Conservation (phyloP, 345 rosid genomes). For the Gossypium rotundifolium region DNA sequence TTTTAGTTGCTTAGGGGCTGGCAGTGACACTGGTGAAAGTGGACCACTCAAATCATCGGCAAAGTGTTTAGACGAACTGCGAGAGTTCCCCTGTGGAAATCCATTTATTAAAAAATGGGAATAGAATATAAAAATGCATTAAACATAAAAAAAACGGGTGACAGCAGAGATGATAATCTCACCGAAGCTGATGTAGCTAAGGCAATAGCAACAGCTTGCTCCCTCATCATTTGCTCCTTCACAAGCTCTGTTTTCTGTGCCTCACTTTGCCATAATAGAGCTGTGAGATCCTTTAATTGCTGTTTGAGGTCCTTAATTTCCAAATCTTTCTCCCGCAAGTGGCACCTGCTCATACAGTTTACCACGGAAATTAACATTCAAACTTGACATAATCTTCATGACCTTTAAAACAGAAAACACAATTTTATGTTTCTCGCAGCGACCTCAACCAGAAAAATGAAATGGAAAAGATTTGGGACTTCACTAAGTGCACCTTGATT, state of each 20-base stretch:
- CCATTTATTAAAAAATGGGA: constrained; percentile 17
- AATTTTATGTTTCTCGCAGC: background rate
- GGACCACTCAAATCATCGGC: constrained; percentile 33
- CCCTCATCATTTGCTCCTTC: constrained; percentile 56
- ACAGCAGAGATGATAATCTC: constrained; percentile 13
- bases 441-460: background rate
- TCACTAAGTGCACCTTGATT: constrained; percentile 44
- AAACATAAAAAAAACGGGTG: background rate
- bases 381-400: background rate
- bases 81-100: constrained; percentile 37
- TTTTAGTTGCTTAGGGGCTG: constrained; percentile 72
- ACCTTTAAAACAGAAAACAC: background rate
- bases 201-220: constrained; percentile 54
- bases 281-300: constrained; percentile 54
- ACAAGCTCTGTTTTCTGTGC: constrained; percentile 51
- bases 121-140: background rate
- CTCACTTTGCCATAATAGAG: constrained; percentile 54
- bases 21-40: constrained; percentile 53
- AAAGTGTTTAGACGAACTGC: constrained; percentile 40
- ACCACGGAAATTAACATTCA: background rate
- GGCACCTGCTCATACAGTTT: constrained; percentile 40
- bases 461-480: background rate
- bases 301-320: constrained; percentile 62
- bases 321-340: constrained; percentile 58
- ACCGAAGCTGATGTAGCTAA: constrained; percentile 53